Percentiles rank a stretch among this genome's conserved stretches.
Conservation (phyloP, 179 eudicot species). For the Silene vulgaris region DNA sequence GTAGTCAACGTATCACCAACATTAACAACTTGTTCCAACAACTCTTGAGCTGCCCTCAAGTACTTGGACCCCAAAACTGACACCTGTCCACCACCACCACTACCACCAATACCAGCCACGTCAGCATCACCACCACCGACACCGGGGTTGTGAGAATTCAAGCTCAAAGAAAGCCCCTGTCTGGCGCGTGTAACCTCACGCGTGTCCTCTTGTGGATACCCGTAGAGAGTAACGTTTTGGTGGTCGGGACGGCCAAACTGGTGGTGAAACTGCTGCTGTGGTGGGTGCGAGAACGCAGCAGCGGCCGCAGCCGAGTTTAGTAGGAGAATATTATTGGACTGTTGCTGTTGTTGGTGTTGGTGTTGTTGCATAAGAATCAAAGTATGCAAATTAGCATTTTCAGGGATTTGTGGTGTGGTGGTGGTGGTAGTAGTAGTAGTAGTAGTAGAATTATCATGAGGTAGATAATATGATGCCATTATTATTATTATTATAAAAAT, state of each 20-base stretch:
- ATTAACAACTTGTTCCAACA: slow-evolving; percentile 59
- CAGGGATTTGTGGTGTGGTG: slow-evolving; percentile 11
- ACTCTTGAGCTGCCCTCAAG: slow-evolving; percentile 62
- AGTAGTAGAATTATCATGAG: slow-evolving; percentile 12
- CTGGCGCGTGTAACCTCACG: slow-evolving; percentile 40
- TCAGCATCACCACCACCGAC: slow-evolving; percentile 21
- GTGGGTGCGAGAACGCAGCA: slow-evolving; percentile 29
- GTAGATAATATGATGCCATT: slow-evolving; percentile 26
- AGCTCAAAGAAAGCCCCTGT: slow-evolving; percentile 53
- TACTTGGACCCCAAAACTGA: slow-evolving; percentile 54
- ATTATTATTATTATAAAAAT: too few relatives aligned
- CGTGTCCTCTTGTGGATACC: slow-evolving; percentile 36
- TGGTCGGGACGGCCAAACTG: slow-evolving; percentile 13
- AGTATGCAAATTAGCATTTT: slow-evolving; percentile 21
- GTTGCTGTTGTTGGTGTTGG: background rate
- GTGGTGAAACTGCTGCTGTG: slow-evolving; percentile 22
- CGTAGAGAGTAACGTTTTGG: slow-evolving; percentile 31
- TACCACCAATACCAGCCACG: background rate
- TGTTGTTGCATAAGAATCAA: slow-evolving; percentile 19
- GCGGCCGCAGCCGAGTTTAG: slow-evolving; percentile 28
- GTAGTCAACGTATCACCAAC: slow-evolving; percentile 35
- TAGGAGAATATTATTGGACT: slow-evolving; percentile 22
- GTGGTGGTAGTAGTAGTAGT: background rate
- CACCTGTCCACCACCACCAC: slow-evolving; percentile 11
- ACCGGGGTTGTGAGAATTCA: slow-evolving; percentile 41